Evolutionary conservation across 1,139 yeast genomes (phyloP), one percentile per base, ranked within the genome.

Genomic region (Candida dubliniensis): DNA sequence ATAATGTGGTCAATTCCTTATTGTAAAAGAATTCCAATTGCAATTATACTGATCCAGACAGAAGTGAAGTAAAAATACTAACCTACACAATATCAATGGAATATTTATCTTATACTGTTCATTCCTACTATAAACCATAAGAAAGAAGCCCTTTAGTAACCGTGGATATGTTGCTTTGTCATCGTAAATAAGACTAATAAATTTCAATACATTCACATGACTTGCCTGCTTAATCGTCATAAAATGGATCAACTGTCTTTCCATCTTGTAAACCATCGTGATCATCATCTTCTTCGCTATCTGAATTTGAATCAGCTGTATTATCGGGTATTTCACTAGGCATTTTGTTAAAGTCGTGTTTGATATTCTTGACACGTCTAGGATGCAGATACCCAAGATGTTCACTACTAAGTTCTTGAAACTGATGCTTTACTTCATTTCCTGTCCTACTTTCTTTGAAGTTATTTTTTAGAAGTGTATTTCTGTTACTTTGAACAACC

Each of bases 331-430:
- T 32, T n/a, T 30, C 37, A 3, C 23, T 31, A 6, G n/a, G 10
- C n/a, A 30, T 29, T 8, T 15, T 18, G 10, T 40, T 46, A 18
- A 43, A 38, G 25, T 46, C 42, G 23, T 40, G 48, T 39, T 46
- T 49, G 6, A 30, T 32, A 31, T 47, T 49, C 26, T 49, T 49
- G 15, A 49, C 40, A 12, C 38, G 32, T 7, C 43, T 34, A 1
- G 52, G 52, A 14, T 38, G 45, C 49, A 49, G 51, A 29, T 46
- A 47, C 9, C 49, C 52, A 11, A 46, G 32, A 32, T 47, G 45
- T 12, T 42, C 49, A 14, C 37, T 33, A 14, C 18, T 38, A 25
- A 23, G 11, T n/a, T 32, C 33, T 12, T 27, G 23, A 5, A 25
- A 2, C 13, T 25, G 12, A 8, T n/a, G 4, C 4, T 34, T 40